Evolutionary conservation across 2,329 filamentous ascomycete genomes (phyloP).

Genomic region (Fusarium multiceps): DNA sequence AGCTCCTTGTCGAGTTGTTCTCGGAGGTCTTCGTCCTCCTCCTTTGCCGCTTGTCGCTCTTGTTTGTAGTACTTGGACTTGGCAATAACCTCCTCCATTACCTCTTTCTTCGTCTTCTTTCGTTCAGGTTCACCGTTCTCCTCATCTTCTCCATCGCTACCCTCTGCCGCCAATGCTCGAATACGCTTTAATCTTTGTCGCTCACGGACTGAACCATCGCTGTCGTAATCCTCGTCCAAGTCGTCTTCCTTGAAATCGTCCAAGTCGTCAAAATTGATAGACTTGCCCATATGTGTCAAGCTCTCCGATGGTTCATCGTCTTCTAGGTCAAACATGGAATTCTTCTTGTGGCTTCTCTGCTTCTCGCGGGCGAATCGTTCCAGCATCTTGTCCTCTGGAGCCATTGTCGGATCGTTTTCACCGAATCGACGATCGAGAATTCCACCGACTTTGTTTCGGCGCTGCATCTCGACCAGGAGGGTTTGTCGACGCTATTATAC

Average conservation of each 20-base stretch:
- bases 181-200: constrained; percentile 67
- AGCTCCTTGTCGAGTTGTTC: constrained; percentile 87
- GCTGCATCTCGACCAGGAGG: constrained; percentile 88
- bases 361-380: constrained; percentile 92
- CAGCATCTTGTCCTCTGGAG: constrained; percentile 89
- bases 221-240: constrained; percentile 69
- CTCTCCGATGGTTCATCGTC: constrained; percentile 71
- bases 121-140: constrained; percentile 74
- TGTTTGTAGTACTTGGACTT: constrained; percentile 97
- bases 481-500: constrained; percentile 75
- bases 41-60: constrained; percentile 90
- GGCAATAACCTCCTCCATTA: constrained; percentile 97
- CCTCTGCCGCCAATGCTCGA: constrained; percentile 58
- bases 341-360: constrained; percentile 79
- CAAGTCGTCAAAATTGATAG: constrained; percentile 70
- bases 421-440: constrained; percentile 94
- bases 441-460: constrained; percentile 89
- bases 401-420: constrained; percentile 94
- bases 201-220: constrained; percentile 66
- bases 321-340: constrained; percentile 89
- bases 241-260: constrained; percentile 88
- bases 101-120: constrained; percentile 95
- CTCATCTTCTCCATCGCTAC: constrained; percentile 61
- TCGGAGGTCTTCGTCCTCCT: constrained; percentile 90
- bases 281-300: constrained; percentile 86